Evolutionary conservation across 2,329 filamentous ascomycete species (phyloP).

Genomic region (Clonostachys solani): DNA sequence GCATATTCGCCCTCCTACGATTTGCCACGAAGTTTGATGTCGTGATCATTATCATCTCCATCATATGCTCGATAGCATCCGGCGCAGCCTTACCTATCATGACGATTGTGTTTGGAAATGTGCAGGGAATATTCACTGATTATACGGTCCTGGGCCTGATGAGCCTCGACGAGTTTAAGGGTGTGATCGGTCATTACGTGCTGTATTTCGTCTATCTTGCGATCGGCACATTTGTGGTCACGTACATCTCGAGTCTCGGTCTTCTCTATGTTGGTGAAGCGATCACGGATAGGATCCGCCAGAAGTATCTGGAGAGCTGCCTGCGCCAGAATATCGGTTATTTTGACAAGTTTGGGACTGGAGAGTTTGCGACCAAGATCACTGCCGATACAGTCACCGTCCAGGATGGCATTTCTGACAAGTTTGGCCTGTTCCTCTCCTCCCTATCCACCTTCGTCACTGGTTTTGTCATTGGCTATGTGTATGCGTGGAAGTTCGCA

Average conservation of each 20-base stretch:
- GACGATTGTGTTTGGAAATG: conserved; percentile 75
- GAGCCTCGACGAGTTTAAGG: conserved; percentile 50
- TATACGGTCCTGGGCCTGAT: conserved; percentile 45
- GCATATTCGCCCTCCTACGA: conserved; percentile 60
- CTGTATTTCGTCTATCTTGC: conserved; percentile 84
- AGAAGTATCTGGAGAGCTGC: conserved; percentile 80
- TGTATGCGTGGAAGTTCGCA: conserved; percentile 90
- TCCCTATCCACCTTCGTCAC: conserved; percentile 80
- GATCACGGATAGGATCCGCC: conserved; percentile 72
- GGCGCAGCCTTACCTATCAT: conserved; percentile 76
- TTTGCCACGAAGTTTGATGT: conserved; percentile 66
- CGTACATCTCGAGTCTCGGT: conserved; percentile 77
- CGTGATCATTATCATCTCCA: conserved; percentile 56
- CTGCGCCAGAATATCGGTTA: conserved; percentile 87
- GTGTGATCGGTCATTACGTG: conserved; percentile 58
- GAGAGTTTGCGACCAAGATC: conserved; percentile 91
- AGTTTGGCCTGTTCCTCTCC: conserved; percentile 73
- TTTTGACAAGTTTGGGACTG: conserved; percentile 88
- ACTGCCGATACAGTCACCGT: conserved; percentile 92
- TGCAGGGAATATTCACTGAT: conserved; percentile 67
- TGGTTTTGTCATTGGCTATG: conserved; percentile 85
- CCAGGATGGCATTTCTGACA: conserved; percentile 90
- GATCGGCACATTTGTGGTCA: conserved; percentile 72
- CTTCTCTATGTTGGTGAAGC: conserved; percentile 88
- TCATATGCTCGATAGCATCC: conserved; percentile 59